Conservation (phyloP, 2,329 filamentous ascomycete genomes). For the Myriosclerotinia curreyana region DNA sequence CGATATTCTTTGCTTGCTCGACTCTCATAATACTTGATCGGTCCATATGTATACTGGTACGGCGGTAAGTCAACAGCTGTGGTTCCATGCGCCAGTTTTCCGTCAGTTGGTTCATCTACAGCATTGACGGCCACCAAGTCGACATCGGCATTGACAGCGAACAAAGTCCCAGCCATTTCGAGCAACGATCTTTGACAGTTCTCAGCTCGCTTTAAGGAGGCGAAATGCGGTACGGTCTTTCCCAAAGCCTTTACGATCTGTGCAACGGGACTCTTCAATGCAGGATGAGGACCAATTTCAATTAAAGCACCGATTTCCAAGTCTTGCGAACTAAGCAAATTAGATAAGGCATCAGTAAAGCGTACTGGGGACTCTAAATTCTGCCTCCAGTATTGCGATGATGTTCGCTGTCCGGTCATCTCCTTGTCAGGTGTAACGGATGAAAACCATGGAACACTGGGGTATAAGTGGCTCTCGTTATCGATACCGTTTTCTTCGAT, state of each 20-base stretch:
- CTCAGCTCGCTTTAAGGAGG: slow-evolving; percentile 19
- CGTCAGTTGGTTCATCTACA: background rate
- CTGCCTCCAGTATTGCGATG: slow-evolving; percentile 23
- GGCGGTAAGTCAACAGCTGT: slow-evolving; percentile 37
- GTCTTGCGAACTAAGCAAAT: too few relatives aligned
- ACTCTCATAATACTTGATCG: slow-evolving; percentile 51
- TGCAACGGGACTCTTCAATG: slow-evolving; percentile 21
- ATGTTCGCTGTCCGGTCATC: too few relatives aligned
- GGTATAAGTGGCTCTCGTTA: too few relatives aligned
- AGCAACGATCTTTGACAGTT: slow-evolving; percentile 1
- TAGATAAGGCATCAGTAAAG: slow-evolving; percentile 19
- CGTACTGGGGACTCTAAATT: slow-evolving; percentile 25
- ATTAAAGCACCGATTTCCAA: background rate
- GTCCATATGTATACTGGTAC: slow-evolving; percentile 48
- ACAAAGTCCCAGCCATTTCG: slow-evolving; percentile 18
- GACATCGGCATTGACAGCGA: background rate
- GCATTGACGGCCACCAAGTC: slow-evolving; percentile 37
- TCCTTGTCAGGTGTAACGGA: too few relatives aligned
- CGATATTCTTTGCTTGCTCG: slow-evolving; percentile 47
- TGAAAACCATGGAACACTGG: too few relatives aligned
- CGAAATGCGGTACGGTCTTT: slow-evolving; percentile 37
- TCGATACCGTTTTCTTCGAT: too few relatives aligned
- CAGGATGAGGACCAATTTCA: slow-evolving; percentile 26
- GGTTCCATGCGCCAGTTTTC: background rate
- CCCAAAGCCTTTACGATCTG: slow-evolving; percentile 32